Percentiles rank a stretch among this genome's conserved stretches.
These are phyloP conservation scores for Echinochloa phyllopogon DNA, from an alignment of 176 grass and related monocot species.

Conservation along the genomic window DNA sequence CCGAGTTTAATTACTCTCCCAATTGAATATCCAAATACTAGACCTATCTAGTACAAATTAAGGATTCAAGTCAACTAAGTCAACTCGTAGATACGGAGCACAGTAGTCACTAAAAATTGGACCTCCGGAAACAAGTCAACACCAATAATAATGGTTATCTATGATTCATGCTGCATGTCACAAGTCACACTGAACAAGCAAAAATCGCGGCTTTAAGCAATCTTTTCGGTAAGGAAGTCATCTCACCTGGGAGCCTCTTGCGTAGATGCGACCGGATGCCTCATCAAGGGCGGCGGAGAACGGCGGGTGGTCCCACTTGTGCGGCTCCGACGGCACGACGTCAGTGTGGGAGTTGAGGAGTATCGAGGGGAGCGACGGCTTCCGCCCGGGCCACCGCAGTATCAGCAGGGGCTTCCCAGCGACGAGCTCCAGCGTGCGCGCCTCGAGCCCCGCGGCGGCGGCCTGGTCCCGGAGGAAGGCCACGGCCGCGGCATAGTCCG, in stretches of 20 bases:
- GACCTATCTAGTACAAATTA: not conserved
- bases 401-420: slow-evolving; percentile 80
- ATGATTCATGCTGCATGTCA: not conserved
- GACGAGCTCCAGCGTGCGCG: slow-evolving; percentile 65
- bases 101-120: not conserved
- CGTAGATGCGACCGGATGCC: slow-evolving; percentile 71
- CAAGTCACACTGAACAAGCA: not conserved
- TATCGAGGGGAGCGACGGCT: slow-evolving; percentile 62
- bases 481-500: slow-evolving; percentile 72
- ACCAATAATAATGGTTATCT: not conserved
- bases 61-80: not conserved
- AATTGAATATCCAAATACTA: not conserved
- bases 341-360: slow-evolving; percentile 98
- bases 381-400: slow-evolving; percentile 77
- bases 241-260: slow-evolving; percentile 82
- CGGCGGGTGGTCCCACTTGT: slow-evolving; percentile 87
- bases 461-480: slow-evolving; percentile 68
- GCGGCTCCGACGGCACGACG: slow-evolving; percentile 84
- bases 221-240: not conserved
- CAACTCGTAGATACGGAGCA: not conserved
- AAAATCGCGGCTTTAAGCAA: not conserved
- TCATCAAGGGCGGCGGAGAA: slow-evolving; percentile 76
- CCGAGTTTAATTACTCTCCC: not conserved
- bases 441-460: slow-evolving; percentile 57
- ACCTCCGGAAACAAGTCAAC: not conserved